Evolutionary conservation across 1,284 basidiomycete species (phyloP), one percentile per base, ranked within the genome.

Genomic region (Microbotryum silenes-acaulis): DNA sequence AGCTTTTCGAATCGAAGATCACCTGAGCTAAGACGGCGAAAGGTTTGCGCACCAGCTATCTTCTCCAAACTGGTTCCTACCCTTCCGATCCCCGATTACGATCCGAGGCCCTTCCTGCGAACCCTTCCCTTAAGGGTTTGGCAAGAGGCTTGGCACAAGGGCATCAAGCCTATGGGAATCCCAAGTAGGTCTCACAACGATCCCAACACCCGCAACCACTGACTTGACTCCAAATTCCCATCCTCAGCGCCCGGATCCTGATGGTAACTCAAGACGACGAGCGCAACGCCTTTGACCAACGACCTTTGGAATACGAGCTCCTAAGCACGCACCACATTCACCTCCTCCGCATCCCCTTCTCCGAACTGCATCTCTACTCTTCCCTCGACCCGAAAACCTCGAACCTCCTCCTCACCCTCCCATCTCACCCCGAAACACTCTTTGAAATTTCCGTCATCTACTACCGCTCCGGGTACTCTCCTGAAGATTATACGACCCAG

Each of bases 221-320:
- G 6, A 8, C 1, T 14, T 42, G 37, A 44, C 6, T n/a, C 9
- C 14, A 3, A 10, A 1, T 10, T 54, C n/a, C 10, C 61, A 21
- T 58, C 56, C 53, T 8, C 59, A 88, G 86, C n/a, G 79, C 88
- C 9, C 78, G 78, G 51, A 82, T 98, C 21, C 79, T 98, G 3
- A 92, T 97, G 70, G 89, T 97, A 6, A 85, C 91, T 0, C 93
- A 96, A 73, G 82, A 85, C 9, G 82, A 84, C 29, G 96, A 98
- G 75, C 81, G 93, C n/a, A 98, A 98, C 74, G 83, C 94, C 0
- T 98, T 97, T 73, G 94, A 98, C 73, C 96, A 98, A 75, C 81
- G 87, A 6, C 85, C 83, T 77, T 76, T 98, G 18, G 91, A 97
- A 75, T 94, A 91, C 69, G 85, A 89, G 65, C 79, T 97, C 0